A percentile compares a stretch with the other conserved stretches of the same genome.
Conservation (phyloP, 345 rosid genomes). For the Corchorus olitorius region DNA sequence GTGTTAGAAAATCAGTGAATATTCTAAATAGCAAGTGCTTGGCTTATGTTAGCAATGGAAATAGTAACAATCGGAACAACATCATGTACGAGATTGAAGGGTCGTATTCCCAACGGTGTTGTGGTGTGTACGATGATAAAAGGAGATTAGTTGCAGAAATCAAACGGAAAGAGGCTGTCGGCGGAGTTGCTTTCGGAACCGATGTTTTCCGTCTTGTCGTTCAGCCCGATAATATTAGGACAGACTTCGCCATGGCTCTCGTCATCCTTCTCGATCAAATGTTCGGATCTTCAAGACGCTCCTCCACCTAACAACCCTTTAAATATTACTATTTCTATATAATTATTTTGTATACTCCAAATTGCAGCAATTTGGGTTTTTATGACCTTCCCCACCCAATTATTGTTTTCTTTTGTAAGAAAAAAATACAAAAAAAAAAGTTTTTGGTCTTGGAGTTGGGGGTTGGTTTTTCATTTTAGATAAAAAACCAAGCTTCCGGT, state of each 20-base stretch:
- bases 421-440: background rate
- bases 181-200: slow-evolving; percentile 65
- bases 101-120: slow-evolving; percentile 65
- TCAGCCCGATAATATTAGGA: slow-evolving; percentile 58
- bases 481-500: slow-evolving; percentile 16
- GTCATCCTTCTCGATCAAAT: slow-evolving; percentile 90
- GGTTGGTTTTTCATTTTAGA: slow-evolving; percentile 26
- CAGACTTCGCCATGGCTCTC: slow-evolving; percentile 71
- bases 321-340: background rate
- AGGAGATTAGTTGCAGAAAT: slow-evolving; percentile 66
- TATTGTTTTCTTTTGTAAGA: background rate
- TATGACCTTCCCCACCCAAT: background rate
- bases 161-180: slow-evolving; percentile 57
- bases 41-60: slow-evolving; percentile 46
- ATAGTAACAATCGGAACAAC: slow-evolving; percentile 15
- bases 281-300: slow-evolving; percentile 66
- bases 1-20: slow-evolving; percentile 54
- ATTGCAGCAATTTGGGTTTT: background rate
- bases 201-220: slow-evolving; percentile 79
- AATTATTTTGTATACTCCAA: background rate
- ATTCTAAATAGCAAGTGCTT: slow-evolving; percentile 53
- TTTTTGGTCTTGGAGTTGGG: background rate
- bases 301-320: slow-evolving; percentile 4
- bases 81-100: slow-evolving; percentile 73
- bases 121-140: slow-evolving; percentile 62